Base-by-base conservation (phyloP, 305 asterid genomes). In the Andrographis paniculata region DNA sequence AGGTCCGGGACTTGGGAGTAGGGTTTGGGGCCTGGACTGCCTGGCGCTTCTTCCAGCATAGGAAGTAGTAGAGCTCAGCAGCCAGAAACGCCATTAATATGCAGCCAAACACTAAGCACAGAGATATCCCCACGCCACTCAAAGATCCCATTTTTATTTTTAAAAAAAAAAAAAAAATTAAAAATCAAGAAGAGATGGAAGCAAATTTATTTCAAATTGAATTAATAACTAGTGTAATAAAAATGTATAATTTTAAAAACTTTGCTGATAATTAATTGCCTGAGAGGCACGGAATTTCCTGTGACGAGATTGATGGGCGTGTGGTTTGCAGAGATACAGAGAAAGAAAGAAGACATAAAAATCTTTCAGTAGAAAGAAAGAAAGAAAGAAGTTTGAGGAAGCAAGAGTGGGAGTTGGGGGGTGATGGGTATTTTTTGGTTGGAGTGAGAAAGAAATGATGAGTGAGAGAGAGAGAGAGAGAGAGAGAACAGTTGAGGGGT, bases 101-200 rank as follows among this genome's bases (percentile, higher is more conserved):
- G 48, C 59, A 66, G 20, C 82, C 82, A 68, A 73, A 71, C 5
- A 73, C 62, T 48, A 73, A 57, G 38, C 79, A 76, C 74, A 79
- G 65, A 43, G 77, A 84, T 61, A 79, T 79, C 3, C 73, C 74
- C 54, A 79, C 53, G 50, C 75, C 77, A 57, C 84, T 68, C 19
- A 79, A 70, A 73, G 80, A 70, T 54, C 70, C 71, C 89, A 76
- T 75, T 22, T 69, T 61, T 56, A 2, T 33, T 15, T n/a, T 10
- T 10, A 27, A 6, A 27, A 27, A 27, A 27, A 27, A 27, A 27
- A 27, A 6, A 27, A 27, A 5, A 33, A 33, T 33, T 2, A 33
- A 10, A 10, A 13, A 7, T 33, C 38, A 4, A 7, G n/a, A 10
- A 10, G 13, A 6, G 8, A 9, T 6, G 14, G 14, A 9, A 33